Evolutionary conservation across 106 monocot species (phyloP).

Genomic region (Phalaenopsis equestris): DNA sequence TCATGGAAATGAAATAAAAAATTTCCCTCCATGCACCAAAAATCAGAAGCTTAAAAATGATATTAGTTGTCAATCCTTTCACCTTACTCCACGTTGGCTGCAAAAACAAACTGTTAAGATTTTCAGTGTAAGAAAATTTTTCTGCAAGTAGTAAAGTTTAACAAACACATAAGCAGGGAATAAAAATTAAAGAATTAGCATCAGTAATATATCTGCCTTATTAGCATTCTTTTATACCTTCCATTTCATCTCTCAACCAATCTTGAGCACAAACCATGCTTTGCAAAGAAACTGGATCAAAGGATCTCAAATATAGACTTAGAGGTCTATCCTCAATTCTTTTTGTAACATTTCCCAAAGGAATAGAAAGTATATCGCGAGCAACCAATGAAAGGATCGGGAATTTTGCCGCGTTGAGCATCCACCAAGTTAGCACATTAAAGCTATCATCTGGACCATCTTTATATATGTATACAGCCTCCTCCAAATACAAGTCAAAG

Average conservation of each 20-base stretch:
- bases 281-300: constrained; percentile 34
- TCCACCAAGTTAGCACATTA: constrained; percentile 74
- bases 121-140: neutral
- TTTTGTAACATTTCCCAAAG: constrained; percentile 28
- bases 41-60: neutral
- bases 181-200: neutral
- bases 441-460: constrained; percentile 41
- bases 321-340: constrained; percentile 36
- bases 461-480: constrained; percentile 50
- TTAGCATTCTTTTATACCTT: constrained; percentile 28
- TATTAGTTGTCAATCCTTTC: neutral
- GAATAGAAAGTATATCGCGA: constrained; percentile 50
- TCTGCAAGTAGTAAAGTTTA: neutral
- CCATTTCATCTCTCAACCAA: constrained; percentile 61
- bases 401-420: constrained; percentile 58
- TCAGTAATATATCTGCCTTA: neutral
- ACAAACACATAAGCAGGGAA: neutral
- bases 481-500: constrained; percentile 72
- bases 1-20: neutral
- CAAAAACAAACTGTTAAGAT: constrained; percentile 2
- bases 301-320: constrained; percentile 43
- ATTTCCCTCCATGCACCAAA: neutral
- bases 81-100: constrained; percentile 11
- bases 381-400: constrained; percentile 60
- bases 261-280: constrained; percentile 58